These are phyloP conservation scores for Arthrobotrys conoides DNA, from an alignment of 2,329 filamentous ascomycete species.

Conservation along the genomic window DNA sequence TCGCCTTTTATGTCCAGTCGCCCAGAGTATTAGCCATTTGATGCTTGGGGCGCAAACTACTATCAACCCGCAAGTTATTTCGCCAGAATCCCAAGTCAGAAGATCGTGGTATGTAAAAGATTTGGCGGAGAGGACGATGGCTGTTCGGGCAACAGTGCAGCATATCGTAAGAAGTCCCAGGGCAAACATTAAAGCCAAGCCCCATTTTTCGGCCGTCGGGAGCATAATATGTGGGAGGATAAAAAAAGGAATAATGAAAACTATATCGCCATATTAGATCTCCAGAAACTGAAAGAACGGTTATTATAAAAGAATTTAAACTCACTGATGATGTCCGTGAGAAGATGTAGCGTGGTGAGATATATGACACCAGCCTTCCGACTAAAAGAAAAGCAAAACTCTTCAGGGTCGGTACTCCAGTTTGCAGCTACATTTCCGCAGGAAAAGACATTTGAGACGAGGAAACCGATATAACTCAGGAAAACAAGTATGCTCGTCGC, in stretches of 20 bases:
- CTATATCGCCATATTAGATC: slow-evolving; percentile 1
- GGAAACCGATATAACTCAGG: slow-evolving; percentile 56
- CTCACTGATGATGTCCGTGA: slow-evolving; percentile 59
- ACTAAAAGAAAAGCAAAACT: slow-evolving; percentile 57
- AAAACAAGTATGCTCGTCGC: slow-evolving; percentile 44
- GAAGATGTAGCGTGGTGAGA: slow-evolving; percentile 49
- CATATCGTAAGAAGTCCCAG: slow-evolving; percentile 51
- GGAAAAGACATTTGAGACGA: slow-evolving; percentile 56
- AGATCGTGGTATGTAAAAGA: slow-evolving; percentile 57
- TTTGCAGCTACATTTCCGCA: slow-evolving; percentile 49
- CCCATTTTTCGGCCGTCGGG: slow-evolving; percentile 55
- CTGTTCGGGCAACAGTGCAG: slow-evolving; percentile 52
- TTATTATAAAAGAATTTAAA: neutral
- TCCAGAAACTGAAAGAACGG: too few species aligned
- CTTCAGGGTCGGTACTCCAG: slow-evolving; percentile 52
- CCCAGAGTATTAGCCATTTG: slow-evolving; percentile 57
- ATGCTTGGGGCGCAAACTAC: slow-evolving; percentile 59
- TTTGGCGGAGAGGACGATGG: slow-evolving; percentile 52
- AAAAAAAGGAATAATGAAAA: slow-evolving; percentile 58
- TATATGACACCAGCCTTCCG: slow-evolving; percentile 48
- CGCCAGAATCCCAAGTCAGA: slow-evolving; percentile 58
- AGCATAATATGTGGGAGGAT: slow-evolving; percentile 60
- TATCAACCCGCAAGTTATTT: slow-evolving; percentile 55
- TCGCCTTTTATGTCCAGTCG: slow-evolving; percentile 49
- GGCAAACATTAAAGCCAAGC: slow-evolving; percentile 55